Evolutionary conservation across 306 rosid genomes (phyloP), one percentile per base, ranked within the genome.

Genomic region (Aeschynomene evenia): DNA sequence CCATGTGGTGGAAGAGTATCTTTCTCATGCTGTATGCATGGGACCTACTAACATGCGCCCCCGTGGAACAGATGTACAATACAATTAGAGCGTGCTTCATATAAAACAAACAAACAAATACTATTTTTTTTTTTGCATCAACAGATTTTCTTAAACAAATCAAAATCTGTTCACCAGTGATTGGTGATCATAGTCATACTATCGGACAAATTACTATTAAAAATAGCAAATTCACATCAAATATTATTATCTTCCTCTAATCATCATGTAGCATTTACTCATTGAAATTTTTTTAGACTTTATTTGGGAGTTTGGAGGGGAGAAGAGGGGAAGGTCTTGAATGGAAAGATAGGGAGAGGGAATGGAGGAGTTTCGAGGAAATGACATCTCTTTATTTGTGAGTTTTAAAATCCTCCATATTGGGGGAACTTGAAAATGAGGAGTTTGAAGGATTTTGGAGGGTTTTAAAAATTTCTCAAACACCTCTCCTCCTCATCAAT

Each of bases 1-100:
- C 76, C 90, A 87, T 85, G 91, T 81, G 92, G 87, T 72, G 74
- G 87, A 77, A 68, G 83, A 75, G 83, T 83, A 82, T 85, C 85
- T 83, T 81, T 72, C 70, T 52, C 75, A 70, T 31, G 78, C 66
- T 49, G 16, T 75, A 61, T 58, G 67, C 72, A 36, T 49, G 85
- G 88, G 88, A 53, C 70, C 96, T 75, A 67, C 83, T 81, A 83
- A 81, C 86, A 77, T 86, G 92, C 83, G 33, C 67, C 75, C 75
- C 67, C 68, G 21, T 37, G 31, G 57, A 40, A 65, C 56, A 5
- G n/a, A 57, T 15, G 60, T n/a, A n/a, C n/a, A n/a, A n/a, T n/a
- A n/a, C n/a, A n/a, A n/a, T n/a, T n/a, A 55, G 63, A 64, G 67
- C 73, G 67, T 83, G 86, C 73, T 75, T 74, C 59, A n/a, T n/a